phyloP scores from a whole-genome alignment of 129 eudicot species.

The Artemisia argyi region DNA sequence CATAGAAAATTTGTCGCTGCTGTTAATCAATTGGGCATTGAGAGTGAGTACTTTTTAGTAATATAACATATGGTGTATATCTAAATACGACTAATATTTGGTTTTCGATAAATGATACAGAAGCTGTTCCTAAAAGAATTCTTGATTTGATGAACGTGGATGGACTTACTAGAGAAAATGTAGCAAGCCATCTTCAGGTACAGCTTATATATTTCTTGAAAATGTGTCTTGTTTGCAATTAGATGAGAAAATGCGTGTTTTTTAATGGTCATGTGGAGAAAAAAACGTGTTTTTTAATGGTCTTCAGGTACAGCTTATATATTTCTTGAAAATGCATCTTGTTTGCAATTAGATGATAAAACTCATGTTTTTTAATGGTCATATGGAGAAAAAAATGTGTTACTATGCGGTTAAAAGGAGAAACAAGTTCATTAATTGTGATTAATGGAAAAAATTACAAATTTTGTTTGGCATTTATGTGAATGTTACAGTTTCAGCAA shows the following conservation, averaged over 20 bases:
- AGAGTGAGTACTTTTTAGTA: conserved; percentile 58
- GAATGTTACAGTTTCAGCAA: not conserved
- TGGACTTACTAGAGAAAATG: conserved; percentile 95
- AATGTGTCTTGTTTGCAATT: conserved; percentile 9
- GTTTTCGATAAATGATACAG: conserved; percentile 40
- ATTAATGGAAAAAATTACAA: not conserved
- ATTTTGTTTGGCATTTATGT: not conserved
- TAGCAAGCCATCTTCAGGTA: conserved; percentile 98
- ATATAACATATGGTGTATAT: not conserved
- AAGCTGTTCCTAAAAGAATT: conserved; percentile 95
- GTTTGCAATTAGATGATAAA: conserved; percentile 13
- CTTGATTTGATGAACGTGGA: conserved; percentile 95
- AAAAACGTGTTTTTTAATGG: not conserved
- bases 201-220: conserved; percentile 11
- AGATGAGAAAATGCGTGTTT: not conserved
- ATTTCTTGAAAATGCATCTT: conserved; percentile 10
- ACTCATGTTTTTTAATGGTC: not conserved
- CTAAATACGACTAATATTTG: not conserved
- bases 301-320: conserved; percentile 59
- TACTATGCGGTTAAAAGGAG: too few species aligned
- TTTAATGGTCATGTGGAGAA: not conserved
- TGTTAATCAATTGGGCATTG: conserved; percentile 85
- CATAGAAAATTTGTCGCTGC: conserved; percentile 91
- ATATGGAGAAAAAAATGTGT: not conserved
- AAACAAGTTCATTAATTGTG: not conserved